Base-by-base conservation (phyloP, 1,284 basidiomycete genomes). In the Leccinum holopus region DNA sequence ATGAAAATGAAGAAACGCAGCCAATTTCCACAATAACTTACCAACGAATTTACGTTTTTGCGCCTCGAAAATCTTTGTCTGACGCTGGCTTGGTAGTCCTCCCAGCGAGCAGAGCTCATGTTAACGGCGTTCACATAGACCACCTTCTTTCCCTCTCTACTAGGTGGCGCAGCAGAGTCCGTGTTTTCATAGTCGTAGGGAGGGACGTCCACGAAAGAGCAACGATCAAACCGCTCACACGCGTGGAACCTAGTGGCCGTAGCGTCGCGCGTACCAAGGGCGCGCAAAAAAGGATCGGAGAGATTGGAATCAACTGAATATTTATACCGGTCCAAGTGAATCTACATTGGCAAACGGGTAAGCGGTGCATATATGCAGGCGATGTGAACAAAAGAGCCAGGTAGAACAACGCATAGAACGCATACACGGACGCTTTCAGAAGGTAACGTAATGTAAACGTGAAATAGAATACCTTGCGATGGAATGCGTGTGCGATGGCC, bases 271-370 rank as follows among this genome's bases (percentile, higher is more conserved):
- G 92, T 95, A 16, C 88, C 81, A 61, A 94, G 84, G 0, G 77
- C 71, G 6, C 80, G 78, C 14, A 96, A 79, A 66, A 87, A 86
- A 0, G 87, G 87, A 65, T 95, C 87, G 1, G 78, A 78, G 2
- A 86, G 70, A 47, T 81, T 80, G 1, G 79, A 77, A 73, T 88
- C 94, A 18, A 96, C 83, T 12, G 75, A 75, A 66, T 86, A 72
- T 73, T 97, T 97, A 80, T 97, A 97, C 39, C 90, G 82, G 73
- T 97, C 95, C 35, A 95, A 82, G 68, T 98, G 94, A 61, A 98
- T 89, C 90, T 94, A 21, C 47, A 28, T 41, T 51, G n/a, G 9
- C 33, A 21, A n/a, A 30, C 21, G 57, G 25, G 53, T 67, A 39
- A 69, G 71, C 18, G 54, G 51, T 52, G 66, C 65, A 49, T 57